Conservation (phyloP, 306 rosid genomes). For the Psophocarpus tetragonolobus region DNA sequence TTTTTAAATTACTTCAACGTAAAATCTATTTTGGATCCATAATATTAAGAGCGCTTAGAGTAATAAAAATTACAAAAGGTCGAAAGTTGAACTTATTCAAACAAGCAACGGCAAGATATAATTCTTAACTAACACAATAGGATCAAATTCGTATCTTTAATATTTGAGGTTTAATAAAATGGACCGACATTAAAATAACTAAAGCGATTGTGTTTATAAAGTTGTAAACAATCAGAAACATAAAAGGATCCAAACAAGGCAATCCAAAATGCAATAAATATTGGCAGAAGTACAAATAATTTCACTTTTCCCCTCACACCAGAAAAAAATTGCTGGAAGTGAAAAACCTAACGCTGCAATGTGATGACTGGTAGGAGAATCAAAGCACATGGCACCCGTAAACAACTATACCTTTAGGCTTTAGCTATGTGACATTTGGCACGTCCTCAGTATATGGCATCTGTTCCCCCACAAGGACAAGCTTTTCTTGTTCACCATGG, state of each 20-base stretch:
- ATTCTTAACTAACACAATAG: not conserved
- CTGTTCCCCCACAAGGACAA: not conserved
- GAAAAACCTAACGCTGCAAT: not conserved
- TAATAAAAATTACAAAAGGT: not conserved
- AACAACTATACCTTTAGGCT: not conserved
- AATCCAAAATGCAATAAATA: not conserved
- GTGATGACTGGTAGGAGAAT: not conserved
- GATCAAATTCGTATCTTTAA: not conserved
- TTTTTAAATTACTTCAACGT: too few species aligned
- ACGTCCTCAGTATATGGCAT: not conserved
- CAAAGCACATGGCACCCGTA: conserved; percentile 9
- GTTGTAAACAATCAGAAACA: not conserved
- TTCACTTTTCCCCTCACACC: not conserved
- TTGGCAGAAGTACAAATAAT: not conserved
- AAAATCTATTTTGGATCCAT: too few species aligned
- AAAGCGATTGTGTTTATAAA: not conserved
- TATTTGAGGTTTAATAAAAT: not conserved
- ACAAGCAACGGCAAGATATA: not conserved
- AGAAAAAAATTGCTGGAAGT: not conserved
- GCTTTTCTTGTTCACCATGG: not conserved
- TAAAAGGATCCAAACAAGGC: not conserved
- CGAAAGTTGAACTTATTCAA: not conserved
- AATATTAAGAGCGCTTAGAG: too few species aligned
- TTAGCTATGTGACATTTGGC: not conserved
- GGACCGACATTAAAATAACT: not conserved